A percentile compares a stretch with the other conserved stretches of the same genome.
Evolutionary conservation across 148 eudicot genomes (phyloP).

Genomic region (Rhododendron williamsianum): DNA sequence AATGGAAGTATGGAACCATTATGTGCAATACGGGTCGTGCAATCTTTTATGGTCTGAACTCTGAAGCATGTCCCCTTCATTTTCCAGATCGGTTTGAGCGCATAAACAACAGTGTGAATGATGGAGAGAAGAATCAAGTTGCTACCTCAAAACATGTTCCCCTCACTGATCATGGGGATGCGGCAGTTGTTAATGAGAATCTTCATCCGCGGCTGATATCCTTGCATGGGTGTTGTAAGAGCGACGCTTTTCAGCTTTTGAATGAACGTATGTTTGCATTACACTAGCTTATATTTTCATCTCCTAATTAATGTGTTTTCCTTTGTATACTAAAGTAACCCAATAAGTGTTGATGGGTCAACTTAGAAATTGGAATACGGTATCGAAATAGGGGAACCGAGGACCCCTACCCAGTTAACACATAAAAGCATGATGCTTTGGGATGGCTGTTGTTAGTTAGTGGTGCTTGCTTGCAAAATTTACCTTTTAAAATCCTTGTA

Average conservation of each 20-base stretch:
- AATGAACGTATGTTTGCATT: conserved; percentile 44
- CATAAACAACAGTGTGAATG: conserved; percentile 33
- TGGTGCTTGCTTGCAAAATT: neutral
- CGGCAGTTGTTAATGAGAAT: conserved; percentile 33
- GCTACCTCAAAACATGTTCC: conserved; percentile 34
- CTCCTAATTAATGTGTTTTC: neutral
- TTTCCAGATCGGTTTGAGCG: conserved; percentile 51
- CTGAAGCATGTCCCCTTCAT: neutral
- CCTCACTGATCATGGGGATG: conserved; percentile 25
- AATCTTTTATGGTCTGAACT: neutral
- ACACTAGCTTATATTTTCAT: neutral
- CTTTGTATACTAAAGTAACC: neutral
- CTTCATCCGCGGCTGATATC: conserved; percentile 37
- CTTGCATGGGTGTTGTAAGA: conserved; percentile 47
- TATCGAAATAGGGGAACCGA: neutral
- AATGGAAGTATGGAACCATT: neutral
- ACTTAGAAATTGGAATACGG: neutral
- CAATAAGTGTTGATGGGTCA: neutral
- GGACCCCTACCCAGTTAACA: neutral
- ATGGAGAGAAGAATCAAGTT: conserved; percentile 45
- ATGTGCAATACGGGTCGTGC: neutral
- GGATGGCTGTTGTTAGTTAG: neutral
- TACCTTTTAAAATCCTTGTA: neutral
- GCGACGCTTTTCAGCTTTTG: conserved; percentile 61
- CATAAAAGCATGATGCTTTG: neutral